Percentiles rank a stretch among this genome's conserved stretches.
phyloP scores from a whole-genome alignment of 2,329 filamentous ascomycete genomes.

The Botryosphaeria dothidea region DNA sequence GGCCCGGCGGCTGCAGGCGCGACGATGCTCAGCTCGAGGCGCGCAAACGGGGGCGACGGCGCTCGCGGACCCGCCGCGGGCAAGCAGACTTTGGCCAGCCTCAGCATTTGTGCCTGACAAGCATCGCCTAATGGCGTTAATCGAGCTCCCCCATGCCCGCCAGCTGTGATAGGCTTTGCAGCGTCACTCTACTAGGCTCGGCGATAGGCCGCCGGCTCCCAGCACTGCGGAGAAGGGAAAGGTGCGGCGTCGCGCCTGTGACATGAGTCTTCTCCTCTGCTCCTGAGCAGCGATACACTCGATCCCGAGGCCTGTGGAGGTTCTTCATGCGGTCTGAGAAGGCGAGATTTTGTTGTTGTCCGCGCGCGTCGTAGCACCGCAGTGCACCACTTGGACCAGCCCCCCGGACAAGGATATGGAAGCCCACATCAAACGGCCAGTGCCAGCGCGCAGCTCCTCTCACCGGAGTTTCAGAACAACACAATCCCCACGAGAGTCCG shows the following conservation, averaged over 20 bases:
- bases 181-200: conserved; percentile 11
- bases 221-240: conserved; percentile 3
- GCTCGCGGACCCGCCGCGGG: neutral
- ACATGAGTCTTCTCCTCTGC: neutral
- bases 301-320: neutral
- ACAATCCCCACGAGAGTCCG: conserved; percentile 14
- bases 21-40: conserved; percentile 3
- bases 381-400: conserved; percentile 14
- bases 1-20: neutral
- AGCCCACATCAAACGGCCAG: conserved; percentile 15
- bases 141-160: conserved; percentile 12
- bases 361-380: conserved; percentile 12
- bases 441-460: conserved; percentile 17
- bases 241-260: neutral
- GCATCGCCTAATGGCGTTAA: conserved; percentile 10
- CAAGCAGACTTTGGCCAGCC: neutral
- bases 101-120: conserved; percentile 12
- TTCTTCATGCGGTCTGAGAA: conserved; percentile 3
- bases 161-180: conserved; percentile 17
- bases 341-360: conserved; percentile 16
- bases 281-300: neutral
- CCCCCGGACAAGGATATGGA: conserved; percentile 17
- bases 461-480: conserved; percentile 17
- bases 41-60: neutral
- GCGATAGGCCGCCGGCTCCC: conserved; percentile 6